Base-by-base conservation (phyloP, 129 eudicot genomes). In the Arctium lappa region DNA sequence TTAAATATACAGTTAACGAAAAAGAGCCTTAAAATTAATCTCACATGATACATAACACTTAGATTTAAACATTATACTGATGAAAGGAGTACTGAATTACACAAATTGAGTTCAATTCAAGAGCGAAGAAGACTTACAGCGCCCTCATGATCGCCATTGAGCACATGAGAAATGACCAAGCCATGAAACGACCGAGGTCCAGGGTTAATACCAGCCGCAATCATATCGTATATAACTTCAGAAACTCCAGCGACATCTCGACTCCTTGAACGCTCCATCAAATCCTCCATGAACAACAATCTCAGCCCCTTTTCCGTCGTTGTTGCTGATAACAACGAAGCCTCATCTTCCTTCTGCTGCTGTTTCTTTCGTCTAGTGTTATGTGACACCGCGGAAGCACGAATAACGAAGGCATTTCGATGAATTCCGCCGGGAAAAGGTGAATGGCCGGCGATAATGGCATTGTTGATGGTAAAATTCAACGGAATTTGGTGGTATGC, bases 181-280 rank as follows among this genome's bases (percentile, higher is more conserved):
- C 94, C 98, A 50, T 94, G 98, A 82, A 92, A 94, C 29, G 98
- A 91, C 74, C 98, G 78, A 6, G 98, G 98, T 6, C 98, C 98
- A 1, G 98, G 98, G 22, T 10, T 89, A 8, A 94, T 81, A n/a
- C 98, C 98, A 3, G 98, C 97, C 8, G 97, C 98, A 86, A 92
- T 89, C 98, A 94, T 94, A 48, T 94, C 98, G 22, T 94, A 94
- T 8, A 94, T 88, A 10, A 94, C 97, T 30, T 92, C 96, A 2
- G 97, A 89, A 38, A 91, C 98, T 7, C 93, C 97, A 1, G 79
- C 80, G 1, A 85, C 89, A 73, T 91, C 94, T 29, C 91, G 91
- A 27, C 70, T 87, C 77, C 97, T 72, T 0, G 94, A 96, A n/a
- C 90, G 89, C 77, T 42, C 88, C 98, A 94, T 94, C 56, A 94